Conservation (phyloP, 176 grass and related monocot genomes). For the Miscanthus lutarioriparius region DNA sequence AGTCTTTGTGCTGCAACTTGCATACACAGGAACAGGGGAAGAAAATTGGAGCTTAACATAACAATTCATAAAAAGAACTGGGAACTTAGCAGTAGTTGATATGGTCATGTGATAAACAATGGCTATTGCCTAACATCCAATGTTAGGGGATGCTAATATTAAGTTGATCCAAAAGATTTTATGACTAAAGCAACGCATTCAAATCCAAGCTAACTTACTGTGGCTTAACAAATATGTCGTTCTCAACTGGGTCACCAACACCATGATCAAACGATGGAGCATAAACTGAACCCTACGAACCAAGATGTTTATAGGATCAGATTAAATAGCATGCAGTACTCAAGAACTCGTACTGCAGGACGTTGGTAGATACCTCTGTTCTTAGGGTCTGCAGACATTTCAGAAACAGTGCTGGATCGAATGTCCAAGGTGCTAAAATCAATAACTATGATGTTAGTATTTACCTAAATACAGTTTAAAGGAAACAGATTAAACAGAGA, state of each 20-base stretch:
- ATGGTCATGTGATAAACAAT: neutral
- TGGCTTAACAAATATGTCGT: slow-evolving; percentile 77
- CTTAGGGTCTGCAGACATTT: slow-evolving; percentile 72
- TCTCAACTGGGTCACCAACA: slow-evolving; percentile 88
- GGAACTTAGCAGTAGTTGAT: neutral
- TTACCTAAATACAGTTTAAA: slow-evolving; percentile 12
- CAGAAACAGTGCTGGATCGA: slow-evolving; percentile 67
- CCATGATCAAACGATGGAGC: slow-evolving; percentile 98
- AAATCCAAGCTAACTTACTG: slow-evolving; percentile 43
- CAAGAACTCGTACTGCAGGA: slow-evolving; percentile 3
- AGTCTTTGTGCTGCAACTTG: neutral
- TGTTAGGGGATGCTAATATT: neutral
- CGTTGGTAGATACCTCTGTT: slow-evolving; percentile 58
- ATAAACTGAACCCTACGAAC: slow-evolving; percentile 72
- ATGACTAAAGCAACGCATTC: neutral
- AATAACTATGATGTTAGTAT: slow-evolving; percentile 31
- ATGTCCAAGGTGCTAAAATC: slow-evolving; percentile 86
- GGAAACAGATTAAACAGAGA: slow-evolving; percentile 3
- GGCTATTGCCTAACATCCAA: neutral
- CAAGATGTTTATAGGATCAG: slow-evolving; percentile 24
- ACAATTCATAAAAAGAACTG: slow-evolving; percentile 6
- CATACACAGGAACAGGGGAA: neutral
- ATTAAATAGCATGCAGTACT: neutral
- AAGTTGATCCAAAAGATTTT: slow-evolving; percentile 21
- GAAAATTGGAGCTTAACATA: neutral